These are phyloP conservation scores for Fraxinus ornus DNA, from an alignment of 305 asterid species.

Conservation along the genomic window DNA sequence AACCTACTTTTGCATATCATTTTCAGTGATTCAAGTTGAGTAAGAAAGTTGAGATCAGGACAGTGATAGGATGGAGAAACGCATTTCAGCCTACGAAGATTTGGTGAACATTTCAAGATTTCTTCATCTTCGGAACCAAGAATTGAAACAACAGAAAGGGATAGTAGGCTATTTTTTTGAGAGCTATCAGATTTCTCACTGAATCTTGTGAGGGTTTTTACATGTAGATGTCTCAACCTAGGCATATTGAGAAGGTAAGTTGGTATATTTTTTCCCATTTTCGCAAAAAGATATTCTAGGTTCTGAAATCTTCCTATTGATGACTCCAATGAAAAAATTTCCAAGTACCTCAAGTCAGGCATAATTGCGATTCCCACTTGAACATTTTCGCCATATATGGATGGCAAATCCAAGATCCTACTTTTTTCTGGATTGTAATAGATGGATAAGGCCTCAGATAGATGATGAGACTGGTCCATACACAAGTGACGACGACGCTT, in stretches of 20 bases:
- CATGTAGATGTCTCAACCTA: conserved; percentile 22
- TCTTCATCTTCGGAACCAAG: background rate
- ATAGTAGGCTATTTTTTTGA: background rate
- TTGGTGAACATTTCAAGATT: conserved; percentile 5
- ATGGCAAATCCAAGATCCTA: conserved; percentile 18
- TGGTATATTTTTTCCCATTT: background rate
- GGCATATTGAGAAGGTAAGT: conserved; percentile 20
- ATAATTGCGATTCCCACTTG: background rate
- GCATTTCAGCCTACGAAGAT: conserved; percentile 18
- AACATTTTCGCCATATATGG: background rate
- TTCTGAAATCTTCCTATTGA: conserved; percentile 23
- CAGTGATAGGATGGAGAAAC: background rate
- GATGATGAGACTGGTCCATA: background rate
- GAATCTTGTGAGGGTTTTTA: background rate
- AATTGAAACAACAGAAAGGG: background rate
- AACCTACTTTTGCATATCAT: background rate
- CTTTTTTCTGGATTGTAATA: conserved; percentile 2
- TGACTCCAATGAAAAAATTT: background rate
- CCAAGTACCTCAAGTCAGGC: conserved; percentile 30
- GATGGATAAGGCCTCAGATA: background rate
- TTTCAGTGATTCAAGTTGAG: conserved; percentile 16
- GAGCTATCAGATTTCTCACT: background rate
- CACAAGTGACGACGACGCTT: background rate
- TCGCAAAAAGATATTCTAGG: conserved; percentile 23
- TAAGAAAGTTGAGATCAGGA: background rate